Base-by-base conservation (phyloP, 2,329 filamentous ascomycete genomes). In the Elsinoe fawcettii region DNA sequence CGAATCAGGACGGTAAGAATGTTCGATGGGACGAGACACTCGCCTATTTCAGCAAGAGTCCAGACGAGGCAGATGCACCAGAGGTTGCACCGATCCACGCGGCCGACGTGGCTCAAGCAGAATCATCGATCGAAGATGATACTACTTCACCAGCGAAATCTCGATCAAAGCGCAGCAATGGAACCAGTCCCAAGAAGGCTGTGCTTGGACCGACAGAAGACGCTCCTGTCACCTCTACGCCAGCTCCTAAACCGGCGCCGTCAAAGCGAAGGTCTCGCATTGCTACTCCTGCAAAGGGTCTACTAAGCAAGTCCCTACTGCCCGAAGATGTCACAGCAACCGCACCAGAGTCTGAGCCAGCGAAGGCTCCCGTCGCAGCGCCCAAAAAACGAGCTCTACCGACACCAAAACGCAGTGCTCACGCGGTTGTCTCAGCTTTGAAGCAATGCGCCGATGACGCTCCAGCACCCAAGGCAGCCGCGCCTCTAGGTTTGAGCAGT, bases 1-100 rank as follows among this genome's bases (percentile, higher is more conserved):
- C 68, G 64, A 64, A 63, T 22, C 60, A 56, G 47, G 60, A 60
- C 20, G 55, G 46, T 16, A 67, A 67, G 62, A 56, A 57, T 20
- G 72, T 79, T 4, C 68, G 66, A 9, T 79, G 77, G 77, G 74
- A 76, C 44, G 70, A 76, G 61, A 71, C 70, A 25, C 64, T 79
- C 8, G 72, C 70, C 5, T 74, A 75, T 58, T 77, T 73, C 60
- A 74, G 73, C 46, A 73, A 75, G 59, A 55, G 57, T 7, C 44
- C 66, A 63, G 41, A 53, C 16, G 53, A 67, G 67, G 1, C 69
- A 16, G 25, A 66, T 25, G 39, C 46, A 11, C 51, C 43, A 22
- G 58, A 51, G 8, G 2, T 9, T 14, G 46, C 39, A 8, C 23
- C 34, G 11, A 5, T 23, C 36, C 23, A 37, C 22, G 32, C 43